A percentile compares a stretch with the other conserved stretches of the same genome.
These are phyloP conservation scores for Caryopteris hybrid DNA, from an alignment of 305 asterid genomes.

Conservation along the genomic window DNA sequence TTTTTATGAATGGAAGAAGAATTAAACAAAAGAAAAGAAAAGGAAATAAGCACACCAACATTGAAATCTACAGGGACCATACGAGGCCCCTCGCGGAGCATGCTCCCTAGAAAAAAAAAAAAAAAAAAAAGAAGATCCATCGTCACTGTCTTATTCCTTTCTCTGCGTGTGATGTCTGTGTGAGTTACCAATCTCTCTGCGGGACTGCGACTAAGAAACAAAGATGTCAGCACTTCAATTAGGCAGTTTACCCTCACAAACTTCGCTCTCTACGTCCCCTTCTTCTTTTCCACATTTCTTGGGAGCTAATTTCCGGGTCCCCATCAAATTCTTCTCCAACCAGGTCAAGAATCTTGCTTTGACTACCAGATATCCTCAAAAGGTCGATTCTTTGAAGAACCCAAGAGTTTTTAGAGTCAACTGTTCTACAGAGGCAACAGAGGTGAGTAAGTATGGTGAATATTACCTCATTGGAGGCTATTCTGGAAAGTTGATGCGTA, in stretches of 20 bases:
- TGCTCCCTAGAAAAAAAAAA: neutral
- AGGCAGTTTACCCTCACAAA: constrained; percentile 12
- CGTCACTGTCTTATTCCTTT: neutral
- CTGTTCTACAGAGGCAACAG: constrained; percentile 38
- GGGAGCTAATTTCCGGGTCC: constrained; percentile 15
- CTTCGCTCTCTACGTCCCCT: constrained; percentile 6
- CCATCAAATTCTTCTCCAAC: constrained; percentile 17
- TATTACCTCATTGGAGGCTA: neutral
- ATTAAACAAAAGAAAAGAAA: too few species aligned
- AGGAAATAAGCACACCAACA: neutral
- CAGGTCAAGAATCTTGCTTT: constrained; percentile 20
- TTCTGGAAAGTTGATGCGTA: neutral
- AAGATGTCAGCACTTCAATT: constrained; percentile 43
- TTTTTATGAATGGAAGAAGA: too few species aligned
- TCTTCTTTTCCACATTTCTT: constrained; percentile 24
- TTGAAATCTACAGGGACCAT: neutral
- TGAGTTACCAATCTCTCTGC: neutral
- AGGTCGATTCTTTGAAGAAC: constrained; percentile 22
- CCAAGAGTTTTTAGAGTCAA: constrained; percentile 22
- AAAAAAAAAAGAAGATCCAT: neutral
- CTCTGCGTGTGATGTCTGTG: neutral
- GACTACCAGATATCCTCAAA: neutral
- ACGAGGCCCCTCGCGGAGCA: constrained; percentile 20
- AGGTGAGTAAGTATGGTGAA: constrained; percentile 18
- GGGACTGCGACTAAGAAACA: neutral